A percentile compares a stretch with the other conserved stretches of the same genome.
These are phyloP conservation scores for Glycine tomentella DNA, from an alignment of 306 rosid genomes.

Conservation along the genomic window DNA sequence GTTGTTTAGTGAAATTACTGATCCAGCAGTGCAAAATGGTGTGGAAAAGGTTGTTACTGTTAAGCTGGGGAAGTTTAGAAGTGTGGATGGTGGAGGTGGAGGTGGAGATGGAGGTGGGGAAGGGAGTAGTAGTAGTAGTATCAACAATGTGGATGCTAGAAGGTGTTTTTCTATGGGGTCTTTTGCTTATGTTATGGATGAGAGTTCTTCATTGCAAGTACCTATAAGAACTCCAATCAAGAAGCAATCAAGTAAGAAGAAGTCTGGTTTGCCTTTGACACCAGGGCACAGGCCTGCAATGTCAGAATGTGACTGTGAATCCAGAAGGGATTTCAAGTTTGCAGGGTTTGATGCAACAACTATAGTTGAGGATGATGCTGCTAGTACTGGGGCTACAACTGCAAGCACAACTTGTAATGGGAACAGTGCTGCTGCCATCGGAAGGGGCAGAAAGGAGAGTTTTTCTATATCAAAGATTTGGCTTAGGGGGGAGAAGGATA, in stretches of 20 bases:
- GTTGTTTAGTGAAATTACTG: conserved; percentile 50
- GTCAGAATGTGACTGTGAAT: conserved; percentile 88
- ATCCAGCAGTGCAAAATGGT: conserved; percentile 28
- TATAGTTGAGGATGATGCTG: conserved; percentile 40
- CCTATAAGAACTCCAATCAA: conserved; percentile 71
- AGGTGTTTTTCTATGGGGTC: conserved; percentile 98
- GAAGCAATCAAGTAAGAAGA: conserved; percentile 64
- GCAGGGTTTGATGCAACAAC: conserved; percentile 49
- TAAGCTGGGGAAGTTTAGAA: conserved; percentile 88
- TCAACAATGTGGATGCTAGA: conserved; percentile 66
- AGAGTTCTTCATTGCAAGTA: conserved; percentile 68
- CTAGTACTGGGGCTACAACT: conserved; percentile 24
- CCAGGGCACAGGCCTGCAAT: conserved; percentile 79
- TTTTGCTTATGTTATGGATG: conserved; percentile 88
- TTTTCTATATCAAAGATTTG: conserved; percentile 87
- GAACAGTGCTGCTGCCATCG: conserved; percentile 45
- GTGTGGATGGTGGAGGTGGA: conserved; percentile 63
- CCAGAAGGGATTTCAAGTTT: conserved; percentile 79
- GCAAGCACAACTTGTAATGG: conserved; percentile 18
- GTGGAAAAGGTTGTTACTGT: conserved; percentile 70
- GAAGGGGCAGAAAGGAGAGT: conserved; percentile 66
- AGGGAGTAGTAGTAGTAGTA: conserved; percentile 10
- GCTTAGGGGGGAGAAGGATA: conserved; percentile 71
- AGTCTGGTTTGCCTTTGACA: conserved; percentile 59
- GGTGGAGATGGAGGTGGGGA: conserved; percentile 57